Evolutionary conservation across 2,329 filamentous ascomycete genomes (phyloP), one percentile per base, ranked within the genome.

Genomic region (Colletotrichum euphorbiae): DNA sequence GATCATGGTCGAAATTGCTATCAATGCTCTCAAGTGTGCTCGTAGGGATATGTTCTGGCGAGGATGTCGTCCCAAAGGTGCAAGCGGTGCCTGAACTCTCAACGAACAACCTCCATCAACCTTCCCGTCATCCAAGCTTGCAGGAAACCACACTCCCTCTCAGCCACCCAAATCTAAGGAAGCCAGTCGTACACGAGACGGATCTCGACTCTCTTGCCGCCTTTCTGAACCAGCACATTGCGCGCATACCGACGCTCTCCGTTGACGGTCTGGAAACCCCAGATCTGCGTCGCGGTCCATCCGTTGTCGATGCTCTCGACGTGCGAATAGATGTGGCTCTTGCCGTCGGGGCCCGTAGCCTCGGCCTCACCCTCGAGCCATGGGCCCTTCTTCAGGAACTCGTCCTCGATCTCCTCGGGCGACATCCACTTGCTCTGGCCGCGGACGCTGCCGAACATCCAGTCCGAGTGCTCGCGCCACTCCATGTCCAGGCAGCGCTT

Each of bases 391-490:
- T 82, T 83, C 61, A 90, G 82, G 64, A 80, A 87, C 4, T 83
- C 86, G 73, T 90, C 87, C n/a, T 81, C 77, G 42, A 88, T 77
- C 17, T 85, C 83, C 17, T 79, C 82, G 19, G 80, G 75, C 11
- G 73, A 75, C 67, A 87, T 72, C 76, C 85, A 89, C 51, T 82
- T 79, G 48, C 85, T 87, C 69, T 83, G 84, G 65, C 91, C 92
- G 58, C 82, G 82, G 70, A 96, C 85, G 62, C 80, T 81, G 67
- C 94, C 94, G 77, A 97, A 97, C 72, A 97, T 87, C 84, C 89
- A 90, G 82, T 97, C 93, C 24, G 81, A 82, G 82, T 94, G 92
- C 70, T 87, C 85, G 73, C 91, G 89, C 72, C 73, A 78, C 61
- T 72, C 73, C 76, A 79, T 75, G 80, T 89, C 86, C 59, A 86